Conservation (phyloP, 2,329 filamentous ascomycete species). For the Huntiella omanensis region DNA sequence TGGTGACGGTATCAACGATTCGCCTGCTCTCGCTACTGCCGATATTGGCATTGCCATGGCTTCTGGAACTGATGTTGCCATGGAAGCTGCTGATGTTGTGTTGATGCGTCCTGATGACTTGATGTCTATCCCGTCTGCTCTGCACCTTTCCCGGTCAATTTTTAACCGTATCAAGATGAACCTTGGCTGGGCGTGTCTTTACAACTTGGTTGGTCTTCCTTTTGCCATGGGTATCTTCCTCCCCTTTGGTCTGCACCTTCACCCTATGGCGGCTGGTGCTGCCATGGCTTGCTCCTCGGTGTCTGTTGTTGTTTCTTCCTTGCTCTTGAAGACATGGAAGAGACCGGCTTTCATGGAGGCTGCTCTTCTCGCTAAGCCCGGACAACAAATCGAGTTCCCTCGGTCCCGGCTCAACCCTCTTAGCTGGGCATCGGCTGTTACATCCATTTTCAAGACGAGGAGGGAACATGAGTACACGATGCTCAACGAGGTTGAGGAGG, state of each 20-base stretch:
- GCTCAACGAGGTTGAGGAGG: conserved; percentile 2
- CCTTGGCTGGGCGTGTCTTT: conserved; percentile 77
- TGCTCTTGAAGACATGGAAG: conserved; percentile 74
- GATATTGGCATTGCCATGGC: conserved; percentile 86
- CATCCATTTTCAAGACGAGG: neutral
- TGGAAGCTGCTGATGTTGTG: conserved; percentile 92
- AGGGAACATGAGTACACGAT: neutral
- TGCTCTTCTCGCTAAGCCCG: conserved; percentile 37
- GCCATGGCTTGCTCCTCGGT: conserved; percentile 88
- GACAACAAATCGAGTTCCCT: conserved; percentile 23
- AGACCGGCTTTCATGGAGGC: conserved; percentile 76
- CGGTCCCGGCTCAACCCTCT: conserved; percentile 17
- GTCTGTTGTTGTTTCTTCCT: conserved; percentile 66
- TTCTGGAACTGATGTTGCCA: conserved; percentile 86
- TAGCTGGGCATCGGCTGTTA: conserved; percentile 2
- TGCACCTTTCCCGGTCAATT: conserved; percentile 66
- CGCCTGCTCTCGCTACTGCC: conserved; percentile 79
- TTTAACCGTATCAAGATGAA: conserved; percentile 91
- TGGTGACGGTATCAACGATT: conserved; percentile 96
- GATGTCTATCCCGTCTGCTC: conserved; percentile 75
- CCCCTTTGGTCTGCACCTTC: conserved; percentile 69
- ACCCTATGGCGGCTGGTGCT: conserved; percentile 84
- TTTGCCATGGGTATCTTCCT: conserved; percentile 96
- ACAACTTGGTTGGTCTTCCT: conserved; percentile 79
- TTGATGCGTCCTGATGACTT: conserved; percentile 86